Percentiles rank a stretch among this genome's conserved stretches.
Conservation (phyloP, 208 protist species). For the Crithidia mellificae region DNA sequence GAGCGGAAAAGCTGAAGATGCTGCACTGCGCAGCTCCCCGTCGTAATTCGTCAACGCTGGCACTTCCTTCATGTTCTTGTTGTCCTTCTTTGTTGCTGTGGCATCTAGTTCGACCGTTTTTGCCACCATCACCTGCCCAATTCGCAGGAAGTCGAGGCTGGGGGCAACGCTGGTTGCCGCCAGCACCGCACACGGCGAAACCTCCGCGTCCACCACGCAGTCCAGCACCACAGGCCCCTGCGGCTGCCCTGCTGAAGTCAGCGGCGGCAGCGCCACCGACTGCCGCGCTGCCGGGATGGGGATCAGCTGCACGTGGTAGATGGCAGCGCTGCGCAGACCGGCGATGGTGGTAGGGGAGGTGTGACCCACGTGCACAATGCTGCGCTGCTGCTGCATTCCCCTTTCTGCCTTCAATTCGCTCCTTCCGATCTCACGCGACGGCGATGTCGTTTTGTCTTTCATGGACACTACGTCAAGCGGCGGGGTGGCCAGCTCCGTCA, state of each 20-base stretch:
- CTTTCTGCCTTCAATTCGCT: no score
- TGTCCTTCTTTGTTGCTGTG: not conserved
- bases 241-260: not conserved
- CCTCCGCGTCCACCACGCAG: slow-evolving; percentile 11
- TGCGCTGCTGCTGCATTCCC: not conserved
- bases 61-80: no score
- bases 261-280: not conserved
- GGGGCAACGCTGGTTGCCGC: slow-evolving; percentile 17
- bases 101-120: not conserved
- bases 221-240: slow-evolving; percentile 7
- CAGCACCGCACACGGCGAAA: slow-evolving; percentile 5
- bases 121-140: not conserved
- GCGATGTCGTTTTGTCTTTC: no score
- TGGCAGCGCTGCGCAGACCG: slow-evolving; percentile 12
- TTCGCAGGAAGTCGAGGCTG: not conserved
- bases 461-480: not conserved
- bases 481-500: slow-evolving; percentile 16
- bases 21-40: not conserved
- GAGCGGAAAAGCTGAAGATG: not conserved
- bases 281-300: not conserved
- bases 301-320: slow-evolving; percentile 25
- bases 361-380: not conserved
- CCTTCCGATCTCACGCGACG: no score
- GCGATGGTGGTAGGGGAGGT: slow-evolving; percentile 6
- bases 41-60: no score